phyloP scores from a whole-genome alignment of 164 flowering plant genomes.

The Vitis labrusca region DNA sequence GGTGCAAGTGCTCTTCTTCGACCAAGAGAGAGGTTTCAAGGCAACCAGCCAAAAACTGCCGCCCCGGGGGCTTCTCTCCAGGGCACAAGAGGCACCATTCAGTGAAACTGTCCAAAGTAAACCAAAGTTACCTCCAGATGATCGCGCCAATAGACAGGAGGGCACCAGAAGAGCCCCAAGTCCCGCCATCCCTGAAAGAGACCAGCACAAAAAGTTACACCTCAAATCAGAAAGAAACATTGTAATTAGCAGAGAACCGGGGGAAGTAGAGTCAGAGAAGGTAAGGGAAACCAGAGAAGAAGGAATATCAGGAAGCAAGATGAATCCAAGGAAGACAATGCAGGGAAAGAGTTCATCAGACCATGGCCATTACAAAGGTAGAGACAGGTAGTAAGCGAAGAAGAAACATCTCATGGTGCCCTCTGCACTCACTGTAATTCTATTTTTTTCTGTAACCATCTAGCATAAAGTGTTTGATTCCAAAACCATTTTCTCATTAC shows the following conservation, averaged over 20 bases:
- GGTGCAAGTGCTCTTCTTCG: slow-evolving; percentile 82
- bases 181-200: slow-evolving; percentile 11
- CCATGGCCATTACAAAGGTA: slow-evolving; percentile 20
- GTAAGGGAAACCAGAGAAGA: slow-evolving; percentile 25
- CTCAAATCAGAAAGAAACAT: slow-evolving; percentile 15
- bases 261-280: slow-evolving; percentile 17
- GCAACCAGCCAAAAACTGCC: slow-evolving; percentile 12
- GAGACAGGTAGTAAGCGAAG: slow-evolving; percentile 21
- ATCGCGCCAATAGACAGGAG: slow-evolving; percentile 1
- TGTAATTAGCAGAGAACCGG: slow-evolving; percentile 11
- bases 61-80: slow-evolving; percentile 3
- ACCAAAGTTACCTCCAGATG: slow-evolving; percentile 17
- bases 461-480: no score
- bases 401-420: background rate
- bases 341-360: slow-evolving; percentile 23
- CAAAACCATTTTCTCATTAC: no score
- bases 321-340: slow-evolving; percentile 22
- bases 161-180: background rate
- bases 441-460: background rate
- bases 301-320: slow-evolving; percentile 19
- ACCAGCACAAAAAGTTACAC: slow-evolving; percentile 2
- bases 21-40: slow-evolving; percentile 57
- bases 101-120: slow-evolving; percentile 9
- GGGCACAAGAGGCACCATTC: slow-evolving; percentile 4
- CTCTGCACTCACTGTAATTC: background rate